These are phyloP conservation scores for Isabelozyma gotoi DNA, from an alignment of 805 yeast species.

Conservation along the genomic window DNA sequence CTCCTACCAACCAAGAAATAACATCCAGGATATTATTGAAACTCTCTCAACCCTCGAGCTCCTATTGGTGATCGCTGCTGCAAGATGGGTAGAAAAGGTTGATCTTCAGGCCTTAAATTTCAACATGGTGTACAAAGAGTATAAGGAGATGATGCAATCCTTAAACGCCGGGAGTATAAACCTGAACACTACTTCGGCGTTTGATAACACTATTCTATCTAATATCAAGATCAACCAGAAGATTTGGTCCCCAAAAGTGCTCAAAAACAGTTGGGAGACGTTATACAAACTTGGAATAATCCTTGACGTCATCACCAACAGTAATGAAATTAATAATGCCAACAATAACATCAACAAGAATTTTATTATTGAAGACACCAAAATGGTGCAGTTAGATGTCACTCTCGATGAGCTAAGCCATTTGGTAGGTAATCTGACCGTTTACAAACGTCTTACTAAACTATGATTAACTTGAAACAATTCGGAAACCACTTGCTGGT, in stretches of 20 bases:
- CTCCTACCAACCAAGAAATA: slow-evolving; percentile 20
- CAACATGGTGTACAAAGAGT: slow-evolving; percentile 77
- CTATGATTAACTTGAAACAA: slow-evolving; percentile 8
- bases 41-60: slow-evolving; percentile 69
- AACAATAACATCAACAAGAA: slow-evolving; percentile 27
- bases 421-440: slow-evolving; percentile 20
- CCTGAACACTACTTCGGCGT: slow-evolving; percentile 25
- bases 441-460: slow-evolving; percentile 20
- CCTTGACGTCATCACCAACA: slow-evolving; percentile 43
- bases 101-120: slow-evolving; percentile 66
- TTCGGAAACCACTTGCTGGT: no score
- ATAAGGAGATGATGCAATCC: slow-evolving; percentile 50
- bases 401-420: slow-evolving; percentile 51
- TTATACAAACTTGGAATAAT: slow-evolving; percentile 57
- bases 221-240: slow-evolving; percentile 41
- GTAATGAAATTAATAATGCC: slow-evolving; percentile 34
- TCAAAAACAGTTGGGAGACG: slow-evolving; percentile 74
- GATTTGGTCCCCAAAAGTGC: slow-evolving; percentile 59
- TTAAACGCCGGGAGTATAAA: slow-evolving; percentile 37
- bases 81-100: slow-evolving; percentile 63
- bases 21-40: slow-evolving; percentile 24
- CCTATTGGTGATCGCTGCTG: slow-evolving; percentile 69
- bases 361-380: slow-evolving; percentile 41
- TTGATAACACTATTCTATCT: slow-evolving; percentile 34
- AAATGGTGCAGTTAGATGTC: slow-evolving; percentile 52